Conservation (phyloP, 2,329 filamentous ascomycete species). For the Pseudopyricularia cyperi region DNA sequence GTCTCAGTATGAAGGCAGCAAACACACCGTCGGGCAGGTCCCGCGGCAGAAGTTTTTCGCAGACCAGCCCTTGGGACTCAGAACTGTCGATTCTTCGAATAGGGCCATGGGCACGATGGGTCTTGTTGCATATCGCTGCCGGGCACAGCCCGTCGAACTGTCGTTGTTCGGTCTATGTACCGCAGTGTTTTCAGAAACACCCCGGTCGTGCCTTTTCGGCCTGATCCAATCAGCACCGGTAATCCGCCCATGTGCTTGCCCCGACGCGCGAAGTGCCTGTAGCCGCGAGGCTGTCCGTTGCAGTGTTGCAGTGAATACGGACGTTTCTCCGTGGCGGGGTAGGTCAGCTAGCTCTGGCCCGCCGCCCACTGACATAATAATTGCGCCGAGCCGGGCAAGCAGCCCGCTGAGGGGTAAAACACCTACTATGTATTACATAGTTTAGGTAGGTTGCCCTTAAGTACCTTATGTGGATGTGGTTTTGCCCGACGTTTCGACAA, state of each 20-base stretch:
- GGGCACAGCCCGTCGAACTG: background rate
- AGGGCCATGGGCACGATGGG: background rate
- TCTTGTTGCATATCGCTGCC: background rate
- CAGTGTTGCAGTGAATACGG: background rate
- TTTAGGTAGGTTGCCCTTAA: too few species aligned
- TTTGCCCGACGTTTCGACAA: too few species aligned
- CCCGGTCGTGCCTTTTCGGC: background rate
- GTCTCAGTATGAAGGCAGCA: background rate
- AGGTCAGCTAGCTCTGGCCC: background rate
- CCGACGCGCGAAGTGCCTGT: conserved; percentile 9
- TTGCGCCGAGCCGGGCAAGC: background rate
- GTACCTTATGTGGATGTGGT: too few species aligned
- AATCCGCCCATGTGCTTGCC: conserved; percentile 9
- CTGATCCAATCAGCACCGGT: conserved; percentile 8
- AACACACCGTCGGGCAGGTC: background rate
- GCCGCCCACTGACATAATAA: background rate
- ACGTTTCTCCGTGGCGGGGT: background rate
- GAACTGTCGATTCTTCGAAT: background rate
- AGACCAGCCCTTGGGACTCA: background rate
- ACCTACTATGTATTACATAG: too few species aligned
- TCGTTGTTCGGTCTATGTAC: background rate
- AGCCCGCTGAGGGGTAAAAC: too few species aligned
- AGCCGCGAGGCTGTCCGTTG: conserved; percentile 9
- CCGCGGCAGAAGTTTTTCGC: background rate
- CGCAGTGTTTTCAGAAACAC: background rate